A percentile compares a stretch with the other conserved stretches of the same genome.
These are phyloP conservation scores for Tubosaeta sp. DNA, from an alignment of 768 basidiomycete genomes.

Conservation along the genomic window DNA sequence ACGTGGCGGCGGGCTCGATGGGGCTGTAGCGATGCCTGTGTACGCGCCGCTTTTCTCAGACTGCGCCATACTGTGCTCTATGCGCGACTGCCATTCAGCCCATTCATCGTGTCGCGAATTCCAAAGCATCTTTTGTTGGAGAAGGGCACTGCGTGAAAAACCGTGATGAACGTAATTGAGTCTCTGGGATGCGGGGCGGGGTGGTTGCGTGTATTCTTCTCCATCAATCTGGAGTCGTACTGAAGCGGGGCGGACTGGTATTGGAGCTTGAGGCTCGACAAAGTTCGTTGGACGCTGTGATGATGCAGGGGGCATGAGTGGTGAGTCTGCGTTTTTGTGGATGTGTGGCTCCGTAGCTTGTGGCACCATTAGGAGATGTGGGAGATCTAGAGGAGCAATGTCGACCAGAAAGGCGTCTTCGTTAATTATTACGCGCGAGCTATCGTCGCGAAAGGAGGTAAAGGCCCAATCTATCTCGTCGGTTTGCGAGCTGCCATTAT, in stretches of 20 bases:
- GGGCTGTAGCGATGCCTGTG: conserved; percentile 17
- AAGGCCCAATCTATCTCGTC: conserved; percentile 12
- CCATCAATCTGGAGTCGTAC: conserved; percentile 1
- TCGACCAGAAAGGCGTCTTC: conserved; percentile 8
- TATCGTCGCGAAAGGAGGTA: not conserved
- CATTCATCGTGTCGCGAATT: conserved; percentile 49
- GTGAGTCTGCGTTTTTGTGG: conserved; percentile 9
- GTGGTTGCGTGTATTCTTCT: conserved; percentile 2
- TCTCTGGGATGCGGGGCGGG: conserved; percentile 26
- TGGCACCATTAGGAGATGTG: conserved; percentile 1
- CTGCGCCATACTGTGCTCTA: conserved; percentile 4
- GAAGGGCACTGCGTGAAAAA: conserved; percentile 56
- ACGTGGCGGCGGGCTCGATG: conserved; percentile 14
- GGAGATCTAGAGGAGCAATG: not conserved
- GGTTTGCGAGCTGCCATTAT: not conserved
- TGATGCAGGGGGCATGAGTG: conserved; percentile 9
- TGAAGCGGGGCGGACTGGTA: conserved; percentile 17
- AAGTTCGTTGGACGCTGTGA: conserved; percentile 12
- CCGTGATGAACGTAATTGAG: conserved; percentile 55
- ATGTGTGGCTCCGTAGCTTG: conserved; percentile 11
- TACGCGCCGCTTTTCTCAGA: conserved; percentile 22
- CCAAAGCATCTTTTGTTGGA: conserved; percentile 64
- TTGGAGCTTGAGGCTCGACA: conserved; percentile 18
- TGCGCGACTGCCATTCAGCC: conserved; percentile 33
- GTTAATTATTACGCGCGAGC: conserved; percentile 1